These are phyloP conservation scores for Naegleria lovaniensis DNA, from an alignment of 208 protist genomes.

Conservation along the genomic window DNA sequence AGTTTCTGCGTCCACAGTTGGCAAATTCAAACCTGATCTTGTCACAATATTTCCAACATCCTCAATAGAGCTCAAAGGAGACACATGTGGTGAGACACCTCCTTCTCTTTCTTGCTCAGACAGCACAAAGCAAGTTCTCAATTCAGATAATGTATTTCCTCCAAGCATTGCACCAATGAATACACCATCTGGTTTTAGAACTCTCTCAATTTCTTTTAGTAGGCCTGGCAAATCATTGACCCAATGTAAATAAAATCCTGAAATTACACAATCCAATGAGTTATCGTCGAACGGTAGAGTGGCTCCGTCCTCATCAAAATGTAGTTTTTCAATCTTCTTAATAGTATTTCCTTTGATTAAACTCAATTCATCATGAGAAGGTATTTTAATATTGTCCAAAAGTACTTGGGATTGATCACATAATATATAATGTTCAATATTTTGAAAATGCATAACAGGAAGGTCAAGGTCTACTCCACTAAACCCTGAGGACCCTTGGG, in stretches of 20 bases:
- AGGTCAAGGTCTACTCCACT: neutral
- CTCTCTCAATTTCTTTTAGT: conserved; percentile 63
- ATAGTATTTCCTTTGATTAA: neutral
- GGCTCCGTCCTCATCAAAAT: neutral
- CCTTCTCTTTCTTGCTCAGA: conserved; percentile 71
- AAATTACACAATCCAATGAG: neutral
- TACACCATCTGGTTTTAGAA: conserved; percentile 76
- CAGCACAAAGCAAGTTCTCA: conserved; percentile 71
- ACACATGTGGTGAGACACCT: conserved; percentile 73
- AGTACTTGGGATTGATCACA: neutral
- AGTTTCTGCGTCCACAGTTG: conserved; percentile 63
- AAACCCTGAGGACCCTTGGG: neutral
- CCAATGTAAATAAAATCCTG: conserved; percentile 21
- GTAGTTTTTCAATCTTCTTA: neutral
- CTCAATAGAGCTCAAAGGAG: conserved; percentile 72
- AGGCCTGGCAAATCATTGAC: conserved; percentile 26
- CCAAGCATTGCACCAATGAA: conserved; percentile 72
- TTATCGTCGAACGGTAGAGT: neutral
- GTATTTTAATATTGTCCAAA: neutral
- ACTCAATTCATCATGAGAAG: neutral
- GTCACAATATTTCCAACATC: conserved; percentile 71
- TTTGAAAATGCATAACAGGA: neutral
- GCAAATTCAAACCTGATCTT: conserved; percentile 71
- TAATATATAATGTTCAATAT: neutral
- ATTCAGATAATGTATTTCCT: conserved; percentile 78